Percentiles rank a stretch among this genome's conserved stretches.
These are phyloP conservation scores for Aspergillus homomorphus DNA, from an alignment of 495 filamentous ascomycete genomes.

Conservation along the genomic window DNA sequence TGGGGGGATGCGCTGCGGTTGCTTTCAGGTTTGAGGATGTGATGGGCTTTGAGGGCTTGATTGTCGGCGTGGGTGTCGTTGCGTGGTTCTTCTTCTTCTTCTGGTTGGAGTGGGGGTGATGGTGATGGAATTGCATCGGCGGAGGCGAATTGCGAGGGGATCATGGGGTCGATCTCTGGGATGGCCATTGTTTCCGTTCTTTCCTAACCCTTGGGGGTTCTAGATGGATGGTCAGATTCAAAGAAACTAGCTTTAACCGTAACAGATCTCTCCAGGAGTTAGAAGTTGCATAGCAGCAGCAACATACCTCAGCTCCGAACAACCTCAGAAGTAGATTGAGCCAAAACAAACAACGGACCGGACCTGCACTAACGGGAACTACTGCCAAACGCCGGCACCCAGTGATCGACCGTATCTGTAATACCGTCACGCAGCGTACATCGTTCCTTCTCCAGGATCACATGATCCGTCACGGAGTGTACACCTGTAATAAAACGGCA, in stretches of 20 bases:
- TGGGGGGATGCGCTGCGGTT: background rate
- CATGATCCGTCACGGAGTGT: background rate
- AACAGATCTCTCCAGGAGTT: too few species aligned
- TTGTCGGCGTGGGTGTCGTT: too few species aligned
- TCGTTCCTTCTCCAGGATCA: background rate
- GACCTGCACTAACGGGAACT: background rate
- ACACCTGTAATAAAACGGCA: background rate
- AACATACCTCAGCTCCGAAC: too few species aligned
- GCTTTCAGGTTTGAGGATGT: too few species aligned
- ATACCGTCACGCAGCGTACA: background rate
- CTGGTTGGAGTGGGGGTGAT: background rate
- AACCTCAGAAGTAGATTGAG: too few species aligned
- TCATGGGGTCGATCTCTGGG: background rate
- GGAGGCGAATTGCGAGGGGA: slow-evolving; percentile 4
- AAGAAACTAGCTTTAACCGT: too few species aligned
- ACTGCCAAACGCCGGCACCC: background rate
- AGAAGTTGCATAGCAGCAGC: too few species aligned
- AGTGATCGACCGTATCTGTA: background rate
- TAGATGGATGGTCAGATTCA: too few species aligned
- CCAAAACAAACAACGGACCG: too few species aligned
- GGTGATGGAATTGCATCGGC: background rate
- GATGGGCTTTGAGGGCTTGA: too few species aligned
- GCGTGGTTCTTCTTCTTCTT: too few species aligned
- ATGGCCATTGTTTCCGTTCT: background rate
- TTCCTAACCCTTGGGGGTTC: too few species aligned